Evolutionary conservation across 306 rosid genomes (phyloP), one percentile per base, ranked within the genome.

Genomic region (Rubus idaeus): DNA sequence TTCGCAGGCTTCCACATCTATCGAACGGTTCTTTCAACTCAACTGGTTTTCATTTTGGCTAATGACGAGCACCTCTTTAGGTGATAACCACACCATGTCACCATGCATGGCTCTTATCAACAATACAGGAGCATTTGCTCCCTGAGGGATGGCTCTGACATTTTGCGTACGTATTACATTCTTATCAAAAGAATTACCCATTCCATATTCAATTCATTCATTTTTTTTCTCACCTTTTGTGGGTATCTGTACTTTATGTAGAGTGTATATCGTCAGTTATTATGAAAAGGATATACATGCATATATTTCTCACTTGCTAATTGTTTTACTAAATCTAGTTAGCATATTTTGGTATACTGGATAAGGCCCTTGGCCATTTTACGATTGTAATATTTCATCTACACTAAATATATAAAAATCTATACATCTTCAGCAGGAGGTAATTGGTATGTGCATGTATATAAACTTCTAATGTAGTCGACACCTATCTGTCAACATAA

Each of bases 41-140:
- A 23, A 57, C 95, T 6, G 97, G 97, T 70, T 88, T 91, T 75
- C 97, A 93, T 85, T 68, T 93, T 68, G 97, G 97, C 66, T 93
- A 79, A 83, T 39, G 26, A 60, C 65, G 52, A 73, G 66, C 52
- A 61, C 51, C 23, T 49, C 44, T 37, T 57, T 35, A 57, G 83
- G 67, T 72, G 77, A 68, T 72, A 71, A 47, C 35, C 58, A 71
- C 70, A 83, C 69, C 53, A 71, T 81, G 80, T 72, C 70, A 84
- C 69, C 53, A 71, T 81, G 80, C 73, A 77, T 58, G 81, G 60
- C 75, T 75, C 75, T n/a, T 58, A 70, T 35, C 84, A 80, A 77
- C 80, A 17, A 61, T 7, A 62, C 74, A 26, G 46, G 81, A 81
- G 80, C 72, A 68, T 23, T 73, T 73, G 51, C 81, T 70, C 79